Evolutionary conservation across 768 basidiomycete genomes (phyloP).

Genomic region (Daedaleopsis nitida): DNA sequence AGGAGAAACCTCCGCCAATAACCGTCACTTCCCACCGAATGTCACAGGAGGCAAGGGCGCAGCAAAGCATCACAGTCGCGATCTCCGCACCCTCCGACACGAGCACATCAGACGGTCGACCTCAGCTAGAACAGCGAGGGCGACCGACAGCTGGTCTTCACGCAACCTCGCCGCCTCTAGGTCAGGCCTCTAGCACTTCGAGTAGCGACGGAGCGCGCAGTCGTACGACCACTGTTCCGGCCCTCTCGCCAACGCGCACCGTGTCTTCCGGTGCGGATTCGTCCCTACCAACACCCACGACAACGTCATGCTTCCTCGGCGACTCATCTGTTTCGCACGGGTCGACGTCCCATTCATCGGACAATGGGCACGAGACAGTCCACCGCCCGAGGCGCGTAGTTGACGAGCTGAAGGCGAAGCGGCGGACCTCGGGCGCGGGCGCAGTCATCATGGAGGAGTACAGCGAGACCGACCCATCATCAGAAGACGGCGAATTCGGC

Average conservation of each 20-base stretch:
- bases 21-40: constrained; percentile 11
- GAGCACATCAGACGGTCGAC: constrained; percentile 4
- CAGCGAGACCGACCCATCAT: constrained; percentile 11
- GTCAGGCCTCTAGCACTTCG: constrained; percentile 2
- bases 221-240: constrained; percentile 18
- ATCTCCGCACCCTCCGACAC: constrained; percentile 5
- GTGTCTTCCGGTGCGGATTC: constrained; percentile 20
- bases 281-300: constrained; percentile 26
- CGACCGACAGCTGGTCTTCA: background rate
- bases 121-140: constrained; percentile 3
- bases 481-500: constrained; percentile 9
- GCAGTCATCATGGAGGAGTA: constrained; percentile 19
- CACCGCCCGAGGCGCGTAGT: background rate
- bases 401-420: background rate
- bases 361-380: constrained; percentile 7
- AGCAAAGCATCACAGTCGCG: constrained; percentile 4
- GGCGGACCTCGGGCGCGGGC: background rate
- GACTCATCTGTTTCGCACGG: constrained; percentile 16
- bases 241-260: constrained; percentile 30
- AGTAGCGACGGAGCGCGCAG: constrained; percentile 4
- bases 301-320: constrained; percentile 7
- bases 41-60: background rate
- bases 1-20: constrained; percentile 23
- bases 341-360: constrained; percentile 13
- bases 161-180: constrained; percentile 6